A percentile compares a stretch with the other conserved stretches of the same genome.
These are phyloP conservation scores for Phytopythium sindhum DNA, from an alignment of 352 stramenopile genomes.

Conservation along the genomic window DNA sequence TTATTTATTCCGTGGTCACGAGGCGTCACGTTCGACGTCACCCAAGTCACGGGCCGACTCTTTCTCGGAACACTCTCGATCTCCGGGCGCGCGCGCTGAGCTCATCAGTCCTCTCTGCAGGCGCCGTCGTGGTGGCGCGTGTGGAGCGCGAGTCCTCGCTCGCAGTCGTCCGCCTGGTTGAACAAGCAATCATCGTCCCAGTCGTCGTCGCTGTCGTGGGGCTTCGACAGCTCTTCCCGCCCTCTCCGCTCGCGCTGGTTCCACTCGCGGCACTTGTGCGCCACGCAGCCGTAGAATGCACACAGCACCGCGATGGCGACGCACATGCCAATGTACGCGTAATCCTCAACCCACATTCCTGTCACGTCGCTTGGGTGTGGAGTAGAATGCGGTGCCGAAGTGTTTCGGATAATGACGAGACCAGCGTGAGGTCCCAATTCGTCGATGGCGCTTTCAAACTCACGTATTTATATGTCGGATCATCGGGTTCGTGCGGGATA, in stretches of 20 bases:
- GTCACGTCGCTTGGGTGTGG: not conserved
- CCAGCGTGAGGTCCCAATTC: too few relatives aligned
- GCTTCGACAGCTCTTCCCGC: not conserved
- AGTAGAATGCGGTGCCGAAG: not conserved
- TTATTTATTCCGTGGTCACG: not conserved
- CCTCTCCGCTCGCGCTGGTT: not conserved
- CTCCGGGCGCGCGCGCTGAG: not conserved
- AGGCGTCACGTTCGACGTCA: not conserved
- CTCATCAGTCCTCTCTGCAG: not conserved
- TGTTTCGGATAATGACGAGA: too few relatives aligned
- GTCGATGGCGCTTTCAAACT: too few relatives aligned
- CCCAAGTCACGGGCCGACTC: not conserved
- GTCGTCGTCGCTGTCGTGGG: not conserved
- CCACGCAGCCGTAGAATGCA: not conserved
- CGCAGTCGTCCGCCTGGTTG: not conserved
- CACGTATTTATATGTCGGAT: too few relatives aligned
- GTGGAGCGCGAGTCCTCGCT: not conserved
- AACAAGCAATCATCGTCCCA: conserved; percentile 2
- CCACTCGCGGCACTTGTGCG: conserved; percentile 4
- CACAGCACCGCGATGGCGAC: conserved; percentile 1
- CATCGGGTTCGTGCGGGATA: too few relatives aligned
- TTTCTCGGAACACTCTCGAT: not conserved
- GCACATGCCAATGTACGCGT: conserved; percentile 5
- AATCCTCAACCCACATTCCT: not conserved
- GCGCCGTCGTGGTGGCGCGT: not conserved